Evolutionary conservation across 2,329 filamentous ascomycete species (phyloP).

Genomic region (Diaporthe helianthi): DNA sequence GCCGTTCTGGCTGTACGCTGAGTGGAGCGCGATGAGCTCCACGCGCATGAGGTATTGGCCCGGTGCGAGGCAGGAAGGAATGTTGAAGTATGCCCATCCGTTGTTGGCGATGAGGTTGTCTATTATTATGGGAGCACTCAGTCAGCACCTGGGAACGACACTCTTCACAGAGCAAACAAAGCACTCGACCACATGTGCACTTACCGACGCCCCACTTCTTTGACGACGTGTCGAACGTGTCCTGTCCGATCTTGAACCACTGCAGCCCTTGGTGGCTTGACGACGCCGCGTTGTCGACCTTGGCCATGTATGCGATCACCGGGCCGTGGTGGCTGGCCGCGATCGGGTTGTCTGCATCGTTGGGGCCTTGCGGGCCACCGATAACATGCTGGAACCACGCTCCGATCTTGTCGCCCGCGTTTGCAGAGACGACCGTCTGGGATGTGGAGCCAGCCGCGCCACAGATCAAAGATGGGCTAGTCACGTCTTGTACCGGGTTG

Average conservation of each 20-base stretch:
- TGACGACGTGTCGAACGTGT: conserved; percentile 51
- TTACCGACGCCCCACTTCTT: conserved; percentile 54
- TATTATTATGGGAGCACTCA: neutral
- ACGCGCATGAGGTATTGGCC: conserved; percentile 63
- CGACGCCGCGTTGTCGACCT: conserved; percentile 58
- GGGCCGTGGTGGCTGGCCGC: conserved; percentile 62
- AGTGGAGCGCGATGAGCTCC: conserved; percentile 61
- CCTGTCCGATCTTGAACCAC: conserved; percentile 64
- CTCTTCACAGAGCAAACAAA: neutral
- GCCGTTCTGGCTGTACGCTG: conserved; percentile 47
- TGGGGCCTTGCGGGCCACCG: conserved; percentile 57
- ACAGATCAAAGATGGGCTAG: conserved; percentile 56
- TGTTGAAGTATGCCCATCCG: conserved; percentile 56
- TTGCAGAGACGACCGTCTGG: conserved; percentile 53
- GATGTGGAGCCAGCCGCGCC: conserved; percentile 53
- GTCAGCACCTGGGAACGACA: neutral
- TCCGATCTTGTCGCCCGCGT: conserved; percentile 58
- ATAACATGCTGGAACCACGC: conserved; percentile 61
- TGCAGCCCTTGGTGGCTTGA: conserved; percentile 49
- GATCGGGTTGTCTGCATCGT: conserved; percentile 61
- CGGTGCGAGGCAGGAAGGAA: conserved; percentile 58
- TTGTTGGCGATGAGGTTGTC: conserved; percentile 51
- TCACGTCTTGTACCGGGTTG: conserved; percentile 59
- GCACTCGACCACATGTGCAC: conserved; percentile 1
- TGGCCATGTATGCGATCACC: conserved; percentile 59